Conservation (phyloP, 805 yeast species). For the Suhomyces emberorum region DNA sequence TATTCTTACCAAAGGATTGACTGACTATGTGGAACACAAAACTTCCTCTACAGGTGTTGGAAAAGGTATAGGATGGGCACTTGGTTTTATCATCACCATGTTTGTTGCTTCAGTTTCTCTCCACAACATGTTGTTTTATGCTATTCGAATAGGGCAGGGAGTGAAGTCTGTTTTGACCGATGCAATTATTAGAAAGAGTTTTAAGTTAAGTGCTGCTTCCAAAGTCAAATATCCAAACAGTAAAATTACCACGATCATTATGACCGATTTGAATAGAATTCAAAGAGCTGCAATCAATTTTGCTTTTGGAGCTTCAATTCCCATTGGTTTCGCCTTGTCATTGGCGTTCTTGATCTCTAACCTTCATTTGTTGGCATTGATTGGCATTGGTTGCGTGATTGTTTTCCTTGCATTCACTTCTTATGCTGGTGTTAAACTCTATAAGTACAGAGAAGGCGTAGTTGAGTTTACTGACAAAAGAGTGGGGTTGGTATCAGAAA, state of each 20-base stretch:
- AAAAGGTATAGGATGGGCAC: constrained; percentile 7
- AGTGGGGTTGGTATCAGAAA: constrained; percentile 13
- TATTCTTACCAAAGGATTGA: constrained; percentile 5
- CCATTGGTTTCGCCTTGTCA: constrained; percentile 11
- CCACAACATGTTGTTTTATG: constrained; percentile 12
- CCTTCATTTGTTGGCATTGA: constrained; percentile 15
- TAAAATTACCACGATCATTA: constrained; percentile 13
- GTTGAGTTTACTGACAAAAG: constrained; percentile 14
- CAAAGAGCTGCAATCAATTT: constrained; percentile 11
- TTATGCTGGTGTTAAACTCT: constrained; percentile 7
- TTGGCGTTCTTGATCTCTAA: constrained; percentile 14
- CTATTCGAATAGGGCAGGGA: constrained; percentile 13
- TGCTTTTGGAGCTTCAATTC: constrained; percentile 11
- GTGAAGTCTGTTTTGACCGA: constrained; percentile 11
- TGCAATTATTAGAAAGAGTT: constrained; percentile 13
- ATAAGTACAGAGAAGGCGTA: constrained; percentile 8
- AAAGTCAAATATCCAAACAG: constrained; percentile 12
- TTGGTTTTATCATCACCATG: not conserved
- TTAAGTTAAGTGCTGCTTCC: constrained; percentile 10
- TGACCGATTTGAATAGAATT: constrained; percentile 16
- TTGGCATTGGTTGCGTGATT: constrained; percentile 15
- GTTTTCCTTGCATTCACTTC: constrained; percentile 9
- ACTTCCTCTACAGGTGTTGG: not conserved
- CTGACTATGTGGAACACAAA: constrained; percentile 5
- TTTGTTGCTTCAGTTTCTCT: not conserved